These are phyloP conservation scores for Ligustrum vulgare DNA, from an alignment of 257 asterid species.

Conservation along the genomic window DNA sequence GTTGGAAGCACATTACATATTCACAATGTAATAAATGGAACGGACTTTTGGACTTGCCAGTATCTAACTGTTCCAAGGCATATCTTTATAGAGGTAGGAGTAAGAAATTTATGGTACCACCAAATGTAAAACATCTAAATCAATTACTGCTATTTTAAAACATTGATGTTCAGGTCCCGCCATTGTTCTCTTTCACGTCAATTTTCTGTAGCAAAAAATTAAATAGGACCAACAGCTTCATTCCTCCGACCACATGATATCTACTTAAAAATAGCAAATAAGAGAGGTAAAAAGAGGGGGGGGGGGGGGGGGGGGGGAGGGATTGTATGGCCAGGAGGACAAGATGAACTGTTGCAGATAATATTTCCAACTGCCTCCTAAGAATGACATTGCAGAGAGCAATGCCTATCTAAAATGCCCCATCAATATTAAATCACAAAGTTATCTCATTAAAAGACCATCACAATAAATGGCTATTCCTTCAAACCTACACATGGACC, in stretches of 20 bases:
- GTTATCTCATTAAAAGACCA: background rate
- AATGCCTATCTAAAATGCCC: background rate
- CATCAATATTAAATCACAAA: background rate
- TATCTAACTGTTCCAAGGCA: constrained; percentile 2
- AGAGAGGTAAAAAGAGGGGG: background rate
- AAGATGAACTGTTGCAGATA: background rate
- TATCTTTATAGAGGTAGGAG: background rate
- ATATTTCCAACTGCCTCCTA: background rate
- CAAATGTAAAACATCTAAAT: background rate
- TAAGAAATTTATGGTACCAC: constrained; percentile 10
- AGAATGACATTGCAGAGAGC: background rate
- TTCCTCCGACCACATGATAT: background rate
- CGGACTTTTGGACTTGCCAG: constrained; percentile 5
- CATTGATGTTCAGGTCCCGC: background rate
- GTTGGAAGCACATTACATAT: background rate
- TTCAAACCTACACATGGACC: background rate
- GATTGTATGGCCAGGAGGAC: background rate
- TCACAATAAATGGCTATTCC: background rate
- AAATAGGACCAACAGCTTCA: background rate
- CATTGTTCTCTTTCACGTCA: background rate
- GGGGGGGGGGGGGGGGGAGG: too few relatives aligned
- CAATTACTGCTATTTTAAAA: background rate
- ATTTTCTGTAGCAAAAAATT: background rate
- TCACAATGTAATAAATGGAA: constrained; percentile 6
- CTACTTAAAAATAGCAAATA: background rate